Base-by-base conservation (phyloP, 225 moss, liverwort and hornwort genomes). In the Polytrichum commune region DNA sequence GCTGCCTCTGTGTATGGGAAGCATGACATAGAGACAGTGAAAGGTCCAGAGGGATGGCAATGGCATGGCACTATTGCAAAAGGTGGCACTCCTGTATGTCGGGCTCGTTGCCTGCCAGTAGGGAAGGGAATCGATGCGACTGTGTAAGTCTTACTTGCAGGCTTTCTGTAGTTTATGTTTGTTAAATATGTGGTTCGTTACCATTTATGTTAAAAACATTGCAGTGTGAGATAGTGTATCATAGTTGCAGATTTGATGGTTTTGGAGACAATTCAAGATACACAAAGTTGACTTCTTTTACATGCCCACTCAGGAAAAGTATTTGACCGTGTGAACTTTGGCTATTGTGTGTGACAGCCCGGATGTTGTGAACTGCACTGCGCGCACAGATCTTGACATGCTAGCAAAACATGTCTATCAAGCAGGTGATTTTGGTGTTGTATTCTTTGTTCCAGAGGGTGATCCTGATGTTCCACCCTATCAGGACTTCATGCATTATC, bases 21-120 rank as follows among this genome's bases (percentile, higher is more conserved):
- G 78, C 81, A 78, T 35, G 60, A 74, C 8, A 67, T 76, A 5
- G 81, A 86, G 63, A 79, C 79, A 75, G 75, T 71, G 18, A 86
- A 89, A 78, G 83, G 79, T 67, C 82, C 72, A 38, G 97, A 97
- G 76, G 92, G 97, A 68, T 94, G 97, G 97, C 85, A 91, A 70
- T 97, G 97, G 97, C 97, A 97, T 64, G 97, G 97, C 30, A 97
- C 97, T 32, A 97, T 97, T 77, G 97, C 97, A n/a, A 97, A 97
- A 71, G 97, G 97, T 32, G 97, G 97, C 73, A 97, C 97, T 30
- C 97, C 97, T 66, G 97, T 97, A 16, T 97, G 97, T 78, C 88
- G 97, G 66, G 97, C 97, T 7, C 88, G 86, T 25, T 97, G 97
- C 74, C 76, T 97, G 54, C 97, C 97, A 29, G 91, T 97, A 54